phyloP scores from a whole-genome alignment of 163 green algal genomes.

The Scenedesmus sp. region DNA sequence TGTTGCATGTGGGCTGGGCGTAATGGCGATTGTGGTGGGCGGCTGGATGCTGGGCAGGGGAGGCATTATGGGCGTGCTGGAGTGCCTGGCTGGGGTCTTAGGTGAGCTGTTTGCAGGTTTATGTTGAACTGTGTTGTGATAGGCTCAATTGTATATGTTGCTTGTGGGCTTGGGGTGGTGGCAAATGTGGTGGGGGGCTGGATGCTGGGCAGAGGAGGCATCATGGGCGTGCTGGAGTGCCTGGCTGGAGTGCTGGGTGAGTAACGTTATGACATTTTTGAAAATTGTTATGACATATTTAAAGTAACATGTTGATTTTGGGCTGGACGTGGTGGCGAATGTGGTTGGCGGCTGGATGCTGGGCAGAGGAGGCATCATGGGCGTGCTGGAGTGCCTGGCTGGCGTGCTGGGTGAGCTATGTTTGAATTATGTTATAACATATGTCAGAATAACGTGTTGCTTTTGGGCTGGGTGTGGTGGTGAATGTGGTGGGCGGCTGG shows the following conservation, averaged over 20 bases:
- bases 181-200: neutral
- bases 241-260: constrained; percentile 48
- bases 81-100: neutral
- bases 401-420: neutral
- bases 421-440: neutral
- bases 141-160: too few relatives aligned
- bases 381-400: neutral
- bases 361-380: neutral
- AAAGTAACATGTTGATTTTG: neutral
- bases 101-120: neutral
- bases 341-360: neutral
- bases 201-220: neutral
- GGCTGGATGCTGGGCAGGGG: neutral
- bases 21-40: neutral
- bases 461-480: too few relatives aligned
- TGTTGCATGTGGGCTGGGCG: neutral
- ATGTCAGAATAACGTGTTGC: too few relatives aligned
- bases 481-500: neutral
- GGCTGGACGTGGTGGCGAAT: too few relatives aligned
- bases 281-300: neutral
- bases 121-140: neutral
- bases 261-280: neutral
- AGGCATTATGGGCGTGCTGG: neutral
- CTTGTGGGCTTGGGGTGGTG: too few relatives aligned
- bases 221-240: constrained; percentile 26